A percentile compares a stretch with the other conserved stretches of the same genome.
Evolutionary conservation across 2,329 filamentous ascomycete genomes (phyloP).

Genomic region (Exophiala oligosperma): DNA sequence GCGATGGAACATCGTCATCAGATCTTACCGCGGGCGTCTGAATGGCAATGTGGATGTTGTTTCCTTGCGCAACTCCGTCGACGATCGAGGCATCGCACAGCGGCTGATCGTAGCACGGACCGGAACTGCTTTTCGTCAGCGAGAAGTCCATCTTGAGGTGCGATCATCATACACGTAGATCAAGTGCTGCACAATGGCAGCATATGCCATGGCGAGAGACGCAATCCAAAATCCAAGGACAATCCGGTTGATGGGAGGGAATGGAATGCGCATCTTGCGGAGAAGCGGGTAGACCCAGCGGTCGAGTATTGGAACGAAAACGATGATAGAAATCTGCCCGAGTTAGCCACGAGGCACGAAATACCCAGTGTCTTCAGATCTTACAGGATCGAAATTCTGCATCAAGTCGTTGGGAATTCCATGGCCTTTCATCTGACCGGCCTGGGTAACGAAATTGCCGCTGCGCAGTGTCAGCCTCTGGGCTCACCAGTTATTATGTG

Average conservation of each 20-base stretch:
- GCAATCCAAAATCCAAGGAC: constrained; percentile 67
- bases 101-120: constrained; percentile 51
- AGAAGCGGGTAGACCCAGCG: constrained; percentile 68
- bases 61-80: constrained; percentile 37
- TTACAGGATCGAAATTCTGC: constrained; percentile 67
- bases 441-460: constrained; percentile 35
- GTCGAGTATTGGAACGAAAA: constrained; percentile 73
- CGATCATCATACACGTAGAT: constrained; percentile 46
- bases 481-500: too few species aligned
- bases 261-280: constrained; percentile 62
- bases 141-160: background rate
- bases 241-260: constrained; percentile 76
- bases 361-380: background rate
- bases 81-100: constrained; percentile 36
- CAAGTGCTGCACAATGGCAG: constrained; percentile 56
- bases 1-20: background rate
- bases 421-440: constrained; percentile 60
- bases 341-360: too few species aligned
- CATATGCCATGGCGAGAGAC: constrained; percentile 62
- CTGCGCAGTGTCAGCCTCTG: background rate
- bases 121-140: constrained; percentile 28
- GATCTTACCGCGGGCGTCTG: constrained; percentile 40
- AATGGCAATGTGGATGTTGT: constrained; percentile 46
- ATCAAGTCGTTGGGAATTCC: constrained; percentile 77
- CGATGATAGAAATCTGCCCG: constrained; percentile 62